Percentiles rank a stretch among this genome's conserved stretches.
phyloP scores from a whole-genome alignment of 257 asterid genomes.

The Scutellaria baicalensis region DNA sequence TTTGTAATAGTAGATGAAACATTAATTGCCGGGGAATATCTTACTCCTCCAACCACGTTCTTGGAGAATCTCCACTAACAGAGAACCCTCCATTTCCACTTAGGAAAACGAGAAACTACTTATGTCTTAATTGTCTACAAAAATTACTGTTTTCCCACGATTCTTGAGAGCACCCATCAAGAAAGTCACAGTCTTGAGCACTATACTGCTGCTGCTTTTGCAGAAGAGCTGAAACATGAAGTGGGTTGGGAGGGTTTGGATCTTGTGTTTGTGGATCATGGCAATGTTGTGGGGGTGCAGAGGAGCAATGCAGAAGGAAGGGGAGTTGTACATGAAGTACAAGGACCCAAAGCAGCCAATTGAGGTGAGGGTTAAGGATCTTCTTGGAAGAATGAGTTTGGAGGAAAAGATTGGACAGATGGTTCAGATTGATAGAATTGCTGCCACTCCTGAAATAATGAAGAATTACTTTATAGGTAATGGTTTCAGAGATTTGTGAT shows the following conservation, averaged over 20 bases:
- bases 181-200: neutral
- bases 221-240: conserved; percentile 19
- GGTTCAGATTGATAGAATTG: conserved; percentile 79
- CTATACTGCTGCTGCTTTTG: neutral
- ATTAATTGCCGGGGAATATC: too few relatives aligned
- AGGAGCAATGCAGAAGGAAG: conserved; percentile 26
- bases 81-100: neutral
- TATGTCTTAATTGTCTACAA: neutral
- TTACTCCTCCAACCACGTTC: conserved; percentile 24
- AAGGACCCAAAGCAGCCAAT: conserved; percentile 68
- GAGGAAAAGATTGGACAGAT: conserved; percentile 88
- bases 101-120: neutral
- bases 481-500: neutral
- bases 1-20: too few relatives aligned
- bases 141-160: neutral
- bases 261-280: conserved; percentile 27
- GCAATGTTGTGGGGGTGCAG: conserved; percentile 39
- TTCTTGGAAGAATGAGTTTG: conserved; percentile 58
- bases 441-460: conserved; percentile 60
- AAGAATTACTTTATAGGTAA: conserved; percentile 61
- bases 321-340: conserved; percentile 35
- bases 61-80: conserved; percentile 10
- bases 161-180: neutral
- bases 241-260: conserved; percentile 25
- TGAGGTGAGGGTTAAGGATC: conserved; percentile 55